These are phyloP conservation scores for Macrolepiota fuliginosa DNA, from an alignment of 768 basidiomycete species.

Conservation along the genomic window DNA sequence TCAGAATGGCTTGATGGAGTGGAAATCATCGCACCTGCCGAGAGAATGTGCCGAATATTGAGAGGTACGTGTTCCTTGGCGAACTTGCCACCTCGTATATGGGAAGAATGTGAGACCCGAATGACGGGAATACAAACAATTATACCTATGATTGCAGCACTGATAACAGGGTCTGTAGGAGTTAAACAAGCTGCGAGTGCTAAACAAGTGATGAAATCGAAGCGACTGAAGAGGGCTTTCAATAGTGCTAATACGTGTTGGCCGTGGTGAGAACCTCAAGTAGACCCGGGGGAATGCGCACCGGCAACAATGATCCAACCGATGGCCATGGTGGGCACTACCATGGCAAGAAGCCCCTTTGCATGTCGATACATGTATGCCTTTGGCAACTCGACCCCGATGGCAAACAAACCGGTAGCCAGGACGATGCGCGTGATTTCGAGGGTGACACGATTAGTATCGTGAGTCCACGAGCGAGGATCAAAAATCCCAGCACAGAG, in stretches of 20 bases:
- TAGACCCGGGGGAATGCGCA: conserved; percentile 21
- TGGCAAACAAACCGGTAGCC: conserved; percentile 89
- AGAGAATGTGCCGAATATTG: conserved; percentile 76
- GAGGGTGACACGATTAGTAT: conserved; percentile 59
- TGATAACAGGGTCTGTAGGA: conserved; percentile 93
- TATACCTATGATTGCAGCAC: conserved; percentile 75
- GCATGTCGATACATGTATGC: conserved; percentile 82
- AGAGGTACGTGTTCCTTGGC: conserved; percentile 67
- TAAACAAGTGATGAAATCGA: conserved; percentile 73
- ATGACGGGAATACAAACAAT: background rate
- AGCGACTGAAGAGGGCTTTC: conserved; percentile 64
- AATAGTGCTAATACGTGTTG: conserved; percentile 50
- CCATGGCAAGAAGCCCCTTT: conserved; percentile 64
- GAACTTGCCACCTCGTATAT: conserved; percentile 55
- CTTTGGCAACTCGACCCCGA: conserved; percentile 89
- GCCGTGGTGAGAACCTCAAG: background rate
- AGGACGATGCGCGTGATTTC: conserved; percentile 89
- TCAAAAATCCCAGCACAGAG: conserved; percentile 69
- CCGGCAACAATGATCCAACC: conserved; percentile 81
- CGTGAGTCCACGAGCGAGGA: conserved; percentile 68
- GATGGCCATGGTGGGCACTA: conserved; percentile 82
- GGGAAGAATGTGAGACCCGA: background rate
- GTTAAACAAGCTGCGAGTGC: conserved; percentile 89
- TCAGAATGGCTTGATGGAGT: background rate
- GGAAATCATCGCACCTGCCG: conserved; percentile 37